Evolutionary conservation across 352 stramenopile genomes (phyloP).

Genomic region (Globisporangium sylvaticum): DNA sequence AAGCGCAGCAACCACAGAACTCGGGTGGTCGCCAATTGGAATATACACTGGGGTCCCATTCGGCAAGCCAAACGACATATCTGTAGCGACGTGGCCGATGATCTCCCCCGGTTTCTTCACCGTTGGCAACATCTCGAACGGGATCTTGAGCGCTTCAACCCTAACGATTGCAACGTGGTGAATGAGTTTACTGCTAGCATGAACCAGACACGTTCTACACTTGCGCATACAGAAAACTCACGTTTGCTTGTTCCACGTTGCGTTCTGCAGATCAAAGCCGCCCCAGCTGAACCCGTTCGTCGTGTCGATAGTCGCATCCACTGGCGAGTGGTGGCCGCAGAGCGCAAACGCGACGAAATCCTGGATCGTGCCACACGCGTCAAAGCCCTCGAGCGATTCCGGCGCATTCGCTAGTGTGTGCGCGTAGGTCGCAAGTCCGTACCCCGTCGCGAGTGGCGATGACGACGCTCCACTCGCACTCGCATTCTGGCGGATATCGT

Average conservation of each 20-base stretch:
- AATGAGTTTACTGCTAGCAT: no score
- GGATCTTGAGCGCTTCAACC: conserved; percentile 54
- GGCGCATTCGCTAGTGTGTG: conserved; percentile 40
- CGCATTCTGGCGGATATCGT: conserved; percentile 2
- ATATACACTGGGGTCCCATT: conserved; percentile 37
- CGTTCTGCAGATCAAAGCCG: conserved; percentile 37
- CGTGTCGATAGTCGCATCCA: conserved; percentile 54
- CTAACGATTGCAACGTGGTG: conserved; percentile 14
- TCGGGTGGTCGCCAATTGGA: conserved; percentile 78
- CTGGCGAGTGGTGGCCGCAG: conserved; percentile 41
- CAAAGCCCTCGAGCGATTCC: conserved; percentile 37
- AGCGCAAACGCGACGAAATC: conserved; percentile 74
- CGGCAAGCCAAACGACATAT: conserved; percentile 26
- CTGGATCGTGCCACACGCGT: conserved; percentile 77
- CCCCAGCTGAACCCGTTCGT: conserved; percentile 81
- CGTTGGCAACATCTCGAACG: conserved; percentile 49
- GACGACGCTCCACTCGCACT: conserved; percentile 3
- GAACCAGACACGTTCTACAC: not conserved
- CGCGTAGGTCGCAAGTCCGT: conserved; percentile 67
- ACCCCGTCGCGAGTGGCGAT: conserved; percentile 43
- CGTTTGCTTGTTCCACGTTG: conserved; percentile 42
- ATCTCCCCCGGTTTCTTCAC: conserved; percentile 49
- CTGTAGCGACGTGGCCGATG: conserved; percentile 28
- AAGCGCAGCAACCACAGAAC: conserved; percentile 58
- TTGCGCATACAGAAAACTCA: conserved; percentile 17